Evolutionary conservation across 345 rosid genomes (phyloP).

Genomic region (Citrus cavaleriei): DNA sequence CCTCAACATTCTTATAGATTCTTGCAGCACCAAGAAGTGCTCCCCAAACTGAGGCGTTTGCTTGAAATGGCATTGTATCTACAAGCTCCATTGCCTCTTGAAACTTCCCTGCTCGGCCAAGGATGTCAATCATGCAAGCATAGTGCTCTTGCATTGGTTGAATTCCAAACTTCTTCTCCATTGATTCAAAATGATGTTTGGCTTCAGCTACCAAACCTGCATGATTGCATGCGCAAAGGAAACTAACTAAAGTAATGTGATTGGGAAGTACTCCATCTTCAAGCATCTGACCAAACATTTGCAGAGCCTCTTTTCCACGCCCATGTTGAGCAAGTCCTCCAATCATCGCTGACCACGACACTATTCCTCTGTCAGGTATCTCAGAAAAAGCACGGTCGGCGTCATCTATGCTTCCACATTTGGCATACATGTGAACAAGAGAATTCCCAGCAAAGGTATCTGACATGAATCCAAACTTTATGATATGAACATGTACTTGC

Average conservation of each 20-base stretch:
- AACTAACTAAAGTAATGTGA: conserved; percentile 52
- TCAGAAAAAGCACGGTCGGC: conserved; percentile 42
- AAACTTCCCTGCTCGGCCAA: conserved; percentile 55
- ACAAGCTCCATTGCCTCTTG: conserved; percentile 51
- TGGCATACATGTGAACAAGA: conserved; percentile 63
- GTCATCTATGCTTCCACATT: conserved; percentile 66
- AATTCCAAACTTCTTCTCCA: conserved; percentile 39
- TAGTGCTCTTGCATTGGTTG: conserved; percentile 53
- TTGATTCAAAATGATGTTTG: conserved; percentile 35
- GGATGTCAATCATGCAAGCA: conserved; percentile 66
- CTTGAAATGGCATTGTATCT: conserved; percentile 46
- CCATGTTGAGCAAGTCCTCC: conserved; percentile 62
- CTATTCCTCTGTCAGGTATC: conserved; percentile 51
- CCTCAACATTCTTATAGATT: conserved; percentile 53
- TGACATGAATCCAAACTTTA: conserved; percentile 51
- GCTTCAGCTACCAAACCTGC: conserved; percentile 62
- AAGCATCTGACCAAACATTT: conserved; percentile 46
- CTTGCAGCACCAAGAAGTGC: conserved; percentile 64
- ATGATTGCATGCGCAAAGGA: conserved; percentile 66
- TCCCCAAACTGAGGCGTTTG: conserved; percentile 56
- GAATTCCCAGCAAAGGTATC: conserved; percentile 60
- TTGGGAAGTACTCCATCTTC: conserved; percentile 43
- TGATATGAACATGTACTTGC: conserved; percentile 54
- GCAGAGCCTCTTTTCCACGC: conserved; percentile 44
- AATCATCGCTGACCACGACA: conserved; percentile 65